phyloP scores from a whole-genome alignment of 805 yeast species.

The Candida adriatica region DNA sequence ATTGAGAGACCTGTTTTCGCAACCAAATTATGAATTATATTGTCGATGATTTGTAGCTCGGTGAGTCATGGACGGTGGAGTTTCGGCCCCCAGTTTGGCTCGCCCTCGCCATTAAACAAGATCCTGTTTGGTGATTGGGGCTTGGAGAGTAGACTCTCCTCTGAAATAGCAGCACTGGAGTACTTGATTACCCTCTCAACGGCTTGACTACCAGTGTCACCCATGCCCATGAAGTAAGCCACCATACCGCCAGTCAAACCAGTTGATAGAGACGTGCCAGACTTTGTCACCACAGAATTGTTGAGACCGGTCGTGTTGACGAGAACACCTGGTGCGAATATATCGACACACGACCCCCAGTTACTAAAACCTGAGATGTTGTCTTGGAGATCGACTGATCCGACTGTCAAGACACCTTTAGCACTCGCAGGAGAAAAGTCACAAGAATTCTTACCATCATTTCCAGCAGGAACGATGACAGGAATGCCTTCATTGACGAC shows the following conservation, averaged over 20 bases:
- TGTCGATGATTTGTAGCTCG: background rate
- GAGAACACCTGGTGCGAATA: constrained; percentile 43
- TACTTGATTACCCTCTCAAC: constrained; percentile 33
- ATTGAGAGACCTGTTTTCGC: constrained; percentile 22
- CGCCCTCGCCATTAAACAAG: constrained; percentile 32
- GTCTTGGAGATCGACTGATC: constrained; percentile 76
- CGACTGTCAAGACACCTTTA: constrained; percentile 67
- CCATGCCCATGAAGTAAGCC: constrained; percentile 37
- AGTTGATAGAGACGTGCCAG: constrained; percentile 47
- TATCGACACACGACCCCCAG: constrained; percentile 48
- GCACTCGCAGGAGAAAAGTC: constrained; percentile 41
- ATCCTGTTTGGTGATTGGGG: constrained; percentile 57
- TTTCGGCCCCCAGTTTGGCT: constrained; percentile 20
- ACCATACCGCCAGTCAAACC: constrained; percentile 40
- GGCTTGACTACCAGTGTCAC: constrained; percentile 30
- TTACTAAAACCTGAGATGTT: constrained; percentile 40
- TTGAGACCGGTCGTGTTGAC: constrained; percentile 34
- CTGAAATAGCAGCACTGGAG: constrained; percentile 42
- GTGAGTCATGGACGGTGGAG: constrained; percentile 2
- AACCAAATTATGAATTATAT: constrained; percentile 13
- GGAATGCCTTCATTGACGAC: constrained; percentile 36
- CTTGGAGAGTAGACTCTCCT: constrained; percentile 36
- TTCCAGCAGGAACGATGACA: constrained; percentile 45
- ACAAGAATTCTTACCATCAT: constrained; percentile 38
- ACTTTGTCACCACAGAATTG: constrained; percentile 24